Evolutionary conservation across 1,284 basidiomycete genomes (phyloP), one percentile per base, ranked within the genome.

Genomic region (Mrakiaceae sp.): DNA sequence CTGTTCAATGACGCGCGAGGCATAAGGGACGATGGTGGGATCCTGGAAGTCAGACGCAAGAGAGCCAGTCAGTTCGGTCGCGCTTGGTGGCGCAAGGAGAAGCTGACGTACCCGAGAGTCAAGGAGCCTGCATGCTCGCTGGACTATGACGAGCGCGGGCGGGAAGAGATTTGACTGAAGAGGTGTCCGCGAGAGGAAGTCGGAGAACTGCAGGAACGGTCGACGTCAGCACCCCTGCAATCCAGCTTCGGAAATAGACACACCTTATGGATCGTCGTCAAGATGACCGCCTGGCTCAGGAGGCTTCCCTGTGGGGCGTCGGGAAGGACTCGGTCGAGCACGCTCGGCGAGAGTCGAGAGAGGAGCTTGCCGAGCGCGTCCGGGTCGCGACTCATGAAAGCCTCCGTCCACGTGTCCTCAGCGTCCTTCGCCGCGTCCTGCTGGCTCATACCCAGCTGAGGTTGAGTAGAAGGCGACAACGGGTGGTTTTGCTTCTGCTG

Each of bases 191-290:
- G 64, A 53, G 47, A 60, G 53, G 10, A 60, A 60, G 44, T 65
- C 64, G 60, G 64, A 57, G 16, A 65, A 61, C 64, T 61, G 42
- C 49, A 49, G 9, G 27, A 9, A 50, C 14, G 16, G 9, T 40
- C 42, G 14, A 42, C 42, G 16, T 9, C 39, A n/a, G 54, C 42
- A 42, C 12, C 8, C 39, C 5, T 8, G 43, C 56, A 2, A 42
- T n/a, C 27, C 14, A 44, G 10, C n/a, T 40, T n/a, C 12, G 12
- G 1, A 27, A 27, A 27, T 27, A 27, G 4, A 59, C 58, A 10
- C 8, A 61, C 60, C 60, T 65, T 65, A 48, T 61, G 59, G 9
- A 65, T 27, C 2, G 58, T 60, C 54, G 64, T 61, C 40, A 65
- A 40, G 1, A 61, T 10, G 44, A 65, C 59, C 1, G 64, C 58